Base-by-base conservation (phyloP, 176 grass and related monocot genomes). In the Aegilops speltoides region DNA sequence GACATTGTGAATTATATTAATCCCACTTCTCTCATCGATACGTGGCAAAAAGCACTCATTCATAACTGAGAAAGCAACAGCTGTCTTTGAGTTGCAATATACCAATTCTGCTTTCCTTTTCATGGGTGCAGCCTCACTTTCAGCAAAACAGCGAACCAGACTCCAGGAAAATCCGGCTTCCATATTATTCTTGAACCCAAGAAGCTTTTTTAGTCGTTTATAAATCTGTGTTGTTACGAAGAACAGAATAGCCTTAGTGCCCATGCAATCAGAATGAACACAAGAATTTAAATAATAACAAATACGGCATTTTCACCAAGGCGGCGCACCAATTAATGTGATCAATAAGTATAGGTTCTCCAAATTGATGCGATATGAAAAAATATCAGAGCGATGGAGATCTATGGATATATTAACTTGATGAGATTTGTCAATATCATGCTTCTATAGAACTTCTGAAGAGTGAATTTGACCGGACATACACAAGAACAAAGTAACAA, bases 1-100 rank as follows among this genome's bases (percentile, higher is more conserved):
- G 17, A 94, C 92, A 87, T 93, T 98, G 84, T 93, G 93, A 89
- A 98, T 92, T 77, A 98, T 86, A 87, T 96, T 92, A 68, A 98
- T 94, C 76, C 97, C 92, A 84, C 90, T 96, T 94, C 94, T 89
- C 70, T 94, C 88, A 82, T 98, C 97, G 12, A 90, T 89, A 54
- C 88, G 90, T 56, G 94, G 97, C 63, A 69, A 74, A 84, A 98
- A 98, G 62, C 97, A 98, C 84, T 98, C 97, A 31, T 98, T 90
- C 92, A 98, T 93, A 89, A 98, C 90, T 79, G 89, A 83, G 74
- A 94, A 91, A 79, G 97, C 92, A 84, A 98, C 88, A 86, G 94
- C 97, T 76, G 89, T 91, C 86, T 93, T 98, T 79, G 94, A 93
- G 79, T 94, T 98, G 87, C 93, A 96, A 85, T 90, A 48, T 56